Evolutionary conservation across 352 stramenopile genomes (phyloP).

Genomic region (Globisporangium polare): DNA sequence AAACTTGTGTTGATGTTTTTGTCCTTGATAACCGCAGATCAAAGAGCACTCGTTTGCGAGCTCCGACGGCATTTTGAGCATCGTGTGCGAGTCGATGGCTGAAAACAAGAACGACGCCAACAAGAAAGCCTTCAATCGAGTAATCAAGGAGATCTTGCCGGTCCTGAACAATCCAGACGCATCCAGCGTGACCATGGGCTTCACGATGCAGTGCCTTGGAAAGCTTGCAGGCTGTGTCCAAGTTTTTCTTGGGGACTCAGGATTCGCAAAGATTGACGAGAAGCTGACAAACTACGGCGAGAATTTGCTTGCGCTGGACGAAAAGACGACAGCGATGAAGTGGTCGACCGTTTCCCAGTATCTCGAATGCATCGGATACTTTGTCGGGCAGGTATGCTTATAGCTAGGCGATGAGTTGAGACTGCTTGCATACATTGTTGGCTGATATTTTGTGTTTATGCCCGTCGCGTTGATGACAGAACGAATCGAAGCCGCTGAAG

Average conservation of each 20-base stretch:
- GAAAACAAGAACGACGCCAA: slow-evolving; percentile 36
- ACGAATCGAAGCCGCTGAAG: slow-evolving; percentile 24
- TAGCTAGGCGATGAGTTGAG: background rate
- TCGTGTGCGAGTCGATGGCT: slow-evolving; percentile 35
- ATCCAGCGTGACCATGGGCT: slow-evolving; percentile 31
- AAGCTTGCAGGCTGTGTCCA: slow-evolving; percentile 41
- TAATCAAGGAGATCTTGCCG: slow-evolving; percentile 69
- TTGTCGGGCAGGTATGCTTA: slow-evolving; percentile 45
- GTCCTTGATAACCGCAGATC: slow-evolving; percentile 32
- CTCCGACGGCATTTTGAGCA: slow-evolving; percentile 39
- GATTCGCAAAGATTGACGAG: slow-evolving; percentile 63
- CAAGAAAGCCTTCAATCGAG: slow-evolving; percentile 69
- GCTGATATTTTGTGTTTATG: background rate
- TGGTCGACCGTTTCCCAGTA: slow-evolving; percentile 59
- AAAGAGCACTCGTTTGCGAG: slow-evolving; percentile 59
- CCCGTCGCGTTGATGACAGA: slow-evolving; percentile 13
- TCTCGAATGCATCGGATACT: slow-evolving; percentile 51
- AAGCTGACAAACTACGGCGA: slow-evolving; percentile 68
- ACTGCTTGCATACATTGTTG: background rate
- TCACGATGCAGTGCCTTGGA: slow-evolving; percentile 54
- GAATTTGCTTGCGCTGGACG: slow-evolving; percentile 53
- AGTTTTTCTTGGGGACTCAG: slow-evolving; percentile 44
- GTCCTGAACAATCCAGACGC: slow-evolving; percentile 46
- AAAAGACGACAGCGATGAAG: slow-evolving; percentile 40
- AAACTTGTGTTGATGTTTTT: too few species aligned